A percentile compares a stretch with the other conserved stretches of the same genome.
phyloP scores from a whole-genome alignment of 2,329 filamentous ascomycete genomes.

The Zymoseptoria tritici region DNA sequence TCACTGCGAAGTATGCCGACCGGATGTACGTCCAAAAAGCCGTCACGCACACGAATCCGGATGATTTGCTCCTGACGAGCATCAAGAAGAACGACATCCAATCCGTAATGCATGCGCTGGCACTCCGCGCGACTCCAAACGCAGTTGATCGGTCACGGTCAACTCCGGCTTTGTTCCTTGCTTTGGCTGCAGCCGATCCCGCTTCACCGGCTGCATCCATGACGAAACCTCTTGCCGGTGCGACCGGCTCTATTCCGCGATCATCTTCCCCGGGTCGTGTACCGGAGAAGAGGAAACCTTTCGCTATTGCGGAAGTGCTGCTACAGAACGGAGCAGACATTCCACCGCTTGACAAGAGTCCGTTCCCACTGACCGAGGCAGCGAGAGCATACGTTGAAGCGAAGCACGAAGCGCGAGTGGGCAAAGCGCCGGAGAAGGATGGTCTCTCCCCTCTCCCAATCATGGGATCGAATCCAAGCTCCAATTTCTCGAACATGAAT shows the following conservation, averaged over 20 bases:
- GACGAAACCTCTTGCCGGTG: slow-evolving; percentile 19
- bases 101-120: slow-evolving; percentile 82
- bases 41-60: slow-evolving; percentile 58
- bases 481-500: not conserved
- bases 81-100: slow-evolving; percentile 97
- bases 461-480: slow-evolving; percentile 9
- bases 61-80: slow-evolving; percentile 82
- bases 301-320: slow-evolving; percentile 83
- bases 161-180: slow-evolving; percentile 84
- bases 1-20: slow-evolving; percentile 90
- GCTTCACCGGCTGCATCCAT: slow-evolving; percentile 56
- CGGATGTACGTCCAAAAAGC: slow-evolving; percentile 70
- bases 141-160: slow-evolving; percentile 75
- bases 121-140: slow-evolving; percentile 81
- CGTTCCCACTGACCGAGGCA: slow-evolving; percentile 73
- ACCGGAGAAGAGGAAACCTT: slow-evolving; percentile 46
- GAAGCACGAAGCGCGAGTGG: slow-evolving; percentile 48
- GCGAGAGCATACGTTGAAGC: slow-evolving; percentile 81
- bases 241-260: slow-evolving; percentile 19
- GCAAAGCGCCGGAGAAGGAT: slow-evolving; percentile 40
- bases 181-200: slow-evolving; percentile 85
- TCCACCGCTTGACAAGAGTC: slow-evolving; percentile 58
- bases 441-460: slow-evolving; percentile 55
- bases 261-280: slow-evolving; percentile 30
- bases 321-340: slow-evolving; percentile 92